Base-by-base conservation (phyloP, 495 filamentous ascomycete genomes). In the Patellaria atrata region DNA sequence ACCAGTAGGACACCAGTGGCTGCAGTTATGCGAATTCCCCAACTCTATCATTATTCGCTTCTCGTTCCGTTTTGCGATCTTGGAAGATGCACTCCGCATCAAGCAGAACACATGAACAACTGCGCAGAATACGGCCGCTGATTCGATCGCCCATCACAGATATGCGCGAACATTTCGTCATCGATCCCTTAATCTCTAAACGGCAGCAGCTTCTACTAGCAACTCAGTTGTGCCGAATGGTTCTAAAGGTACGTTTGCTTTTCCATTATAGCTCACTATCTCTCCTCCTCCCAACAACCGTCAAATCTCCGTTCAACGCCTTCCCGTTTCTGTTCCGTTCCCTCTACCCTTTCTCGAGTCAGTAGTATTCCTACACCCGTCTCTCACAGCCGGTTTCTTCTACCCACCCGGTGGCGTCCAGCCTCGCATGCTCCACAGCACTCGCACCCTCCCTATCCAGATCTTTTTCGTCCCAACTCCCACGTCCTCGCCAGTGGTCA, bases 211-310 rank as follows among this genome's bases (percentile, higher is more conserved):
- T 99, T 38, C 67, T 94, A 56, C 69, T 99, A 33, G 89, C 89
- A 11, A 96, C 89, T 13, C 89, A 99, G 63, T 71, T 99, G 18
- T 96, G 91, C 65, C 77, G 89, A 37, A 99, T 99, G 89, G 89
- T 99, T 45, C 71, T 99, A 38, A 99, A 99, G 75, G 79, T 89
- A 56, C 70, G 81, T 34, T 31, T 21, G 25, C 11, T 34, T 41
- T 24, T 35, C 13, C 30, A 30, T 47, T 39, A 34, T 26, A 17
- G 13, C 9, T 14, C 24, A 7, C 18, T 14, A 18, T 13, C 13
- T 22, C 17, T 35, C n/a, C n/a, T n/a, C n/a, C n/a, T n/a, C n/a
- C n/a, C n/a, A n/a, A n/a, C n/a, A n/a, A n/a, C n/a, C n/a, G n/a
- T n/a, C n/a, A n/a, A n/a, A 22, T 38, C 41, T 37, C 23, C 24